These are phyloP conservation scores for Volvariella surrecta DNA, from an alignment of 1,284 basidiomycete species.

Conservation along the genomic window DNA sequence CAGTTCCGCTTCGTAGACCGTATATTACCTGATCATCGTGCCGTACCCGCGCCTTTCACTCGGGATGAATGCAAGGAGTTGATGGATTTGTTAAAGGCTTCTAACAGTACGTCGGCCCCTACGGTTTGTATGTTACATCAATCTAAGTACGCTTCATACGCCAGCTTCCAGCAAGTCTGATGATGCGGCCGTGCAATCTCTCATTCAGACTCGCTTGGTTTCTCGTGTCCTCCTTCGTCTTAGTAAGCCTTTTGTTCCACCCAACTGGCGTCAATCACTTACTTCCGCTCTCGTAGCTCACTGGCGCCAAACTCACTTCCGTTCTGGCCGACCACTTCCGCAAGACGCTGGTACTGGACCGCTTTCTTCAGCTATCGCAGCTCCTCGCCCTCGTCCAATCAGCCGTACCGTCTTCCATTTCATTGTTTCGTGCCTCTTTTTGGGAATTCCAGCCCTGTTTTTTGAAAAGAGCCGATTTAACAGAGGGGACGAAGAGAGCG, in stretches of 20 bases:
- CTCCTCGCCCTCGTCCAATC: conserved; percentile 27
- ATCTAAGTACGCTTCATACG: too few relatives aligned
- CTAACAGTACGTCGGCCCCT: conserved; percentile 19
- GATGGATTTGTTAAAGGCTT: conserved; percentile 48
- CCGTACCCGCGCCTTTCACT: conserved; percentile 52
- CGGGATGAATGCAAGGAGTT: conserved; percentile 70
- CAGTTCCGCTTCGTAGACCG: conserved; percentile 39
- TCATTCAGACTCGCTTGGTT: conserved; percentile 60
- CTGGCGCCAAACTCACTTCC: conserved; percentile 66
- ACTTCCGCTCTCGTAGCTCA: conserved; percentile 35
- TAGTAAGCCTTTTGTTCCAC: conserved; percentile 30
- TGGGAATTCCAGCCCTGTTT: conserved; percentile 70
- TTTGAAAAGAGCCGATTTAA: conserved; percentile 38
- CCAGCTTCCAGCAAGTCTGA: too few relatives aligned
- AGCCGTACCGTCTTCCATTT: conserved; percentile 45
- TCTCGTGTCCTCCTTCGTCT: conserved; percentile 60
- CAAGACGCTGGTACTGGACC: conserved; percentile 26
- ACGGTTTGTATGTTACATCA: neutral
- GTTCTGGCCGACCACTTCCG: conserved; percentile 52
- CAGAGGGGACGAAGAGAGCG: conserved; percentile 51
- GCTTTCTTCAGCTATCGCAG: neutral
- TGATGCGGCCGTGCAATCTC: conserved; percentile 6
- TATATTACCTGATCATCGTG: conserved; percentile 47
- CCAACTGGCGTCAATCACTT: conserved; percentile 1
- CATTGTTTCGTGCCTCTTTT: conserved; percentile 49